Evolutionary conservation across 768 basidiomycete genomes (phyloP).

Genomic region (Mycena amicta): DNA sequence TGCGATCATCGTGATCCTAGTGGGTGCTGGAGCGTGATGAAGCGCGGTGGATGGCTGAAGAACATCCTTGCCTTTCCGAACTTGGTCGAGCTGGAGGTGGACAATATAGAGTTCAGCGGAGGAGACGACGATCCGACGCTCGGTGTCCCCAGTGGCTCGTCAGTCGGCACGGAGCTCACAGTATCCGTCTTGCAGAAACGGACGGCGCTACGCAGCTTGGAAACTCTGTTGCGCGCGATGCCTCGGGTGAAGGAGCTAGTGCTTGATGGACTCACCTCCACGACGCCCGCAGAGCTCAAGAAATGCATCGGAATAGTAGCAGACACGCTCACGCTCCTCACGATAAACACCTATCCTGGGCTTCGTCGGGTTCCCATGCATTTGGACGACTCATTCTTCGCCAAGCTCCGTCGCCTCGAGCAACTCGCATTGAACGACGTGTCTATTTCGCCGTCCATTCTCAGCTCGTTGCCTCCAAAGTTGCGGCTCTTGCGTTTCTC

Average conservation of each 20-base stretch:
- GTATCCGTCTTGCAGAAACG: constrained; percentile 4
- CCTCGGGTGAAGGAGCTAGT: constrained; percentile 13
- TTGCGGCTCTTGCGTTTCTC: constrained; percentile 14
- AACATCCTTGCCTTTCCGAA: constrained; percentile 16
- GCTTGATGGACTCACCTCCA: constrained; percentile 8
- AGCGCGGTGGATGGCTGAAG: constrained; percentile 12
- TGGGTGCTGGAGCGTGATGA: background rate
- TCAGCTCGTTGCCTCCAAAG: constrained; percentile 8
- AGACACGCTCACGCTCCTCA: constrained; percentile 9
- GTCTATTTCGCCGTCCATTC: constrained; percentile 6
- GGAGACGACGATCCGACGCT: background rate
- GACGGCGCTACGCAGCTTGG: background rate
- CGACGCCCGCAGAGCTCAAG: constrained; percentile 5
- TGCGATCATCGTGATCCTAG: background rate
- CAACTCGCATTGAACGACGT: constrained; percentile 15
- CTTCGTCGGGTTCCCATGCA: background rate
- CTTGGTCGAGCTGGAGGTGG: constrained; percentile 17
- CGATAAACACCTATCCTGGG: constrained; percentile 11
- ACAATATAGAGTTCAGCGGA: background rate
- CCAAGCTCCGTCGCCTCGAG: constrained; percentile 5
- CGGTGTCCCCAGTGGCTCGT: constrained; percentile 4
- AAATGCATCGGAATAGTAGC: constrained; percentile 11
- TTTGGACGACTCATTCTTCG: constrained; percentile 15
- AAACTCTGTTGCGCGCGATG: constrained; percentile 14
- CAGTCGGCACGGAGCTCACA: constrained; percentile 13